Conservation (phyloP, 2,329 filamentous ascomycete species). For the Cyphellophora europaea region DNA sequence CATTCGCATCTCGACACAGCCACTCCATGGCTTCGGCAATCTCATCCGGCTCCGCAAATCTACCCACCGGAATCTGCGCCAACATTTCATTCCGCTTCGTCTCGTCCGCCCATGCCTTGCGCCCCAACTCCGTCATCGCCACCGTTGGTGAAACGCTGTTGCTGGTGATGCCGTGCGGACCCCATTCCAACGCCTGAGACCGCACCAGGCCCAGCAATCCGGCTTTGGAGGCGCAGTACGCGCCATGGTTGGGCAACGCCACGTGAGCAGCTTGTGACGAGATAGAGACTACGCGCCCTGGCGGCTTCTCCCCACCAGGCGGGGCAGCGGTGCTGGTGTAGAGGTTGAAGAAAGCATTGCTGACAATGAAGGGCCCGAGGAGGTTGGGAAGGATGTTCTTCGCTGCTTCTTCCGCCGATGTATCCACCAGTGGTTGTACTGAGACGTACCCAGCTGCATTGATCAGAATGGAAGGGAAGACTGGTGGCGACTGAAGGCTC, state of each 20-base stretch:
- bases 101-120: constrained; percentile 32
- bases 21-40: constrained; percentile 30
- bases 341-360: constrained; percentile 35
- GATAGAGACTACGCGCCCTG: constrained; percentile 37
- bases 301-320: constrained; percentile 17
- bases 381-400: constrained; percentile 37
- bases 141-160: constrained; percentile 39
- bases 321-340: constrained; percentile 20
- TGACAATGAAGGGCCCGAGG: constrained; percentile 35
- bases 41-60: constrained; percentile 30
- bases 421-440: constrained; percentile 33
- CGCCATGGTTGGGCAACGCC: constrained; percentile 35
- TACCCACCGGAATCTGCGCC: constrained; percentile 28
- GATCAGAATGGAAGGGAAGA: constrained; percentile 30
- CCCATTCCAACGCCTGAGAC: constrained; percentile 40
- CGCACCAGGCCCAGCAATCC: constrained; percentile 34
- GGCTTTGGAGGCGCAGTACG: constrained; percentile 41
- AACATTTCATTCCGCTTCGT: constrained; percentile 27
- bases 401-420: constrained; percentile 32
- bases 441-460: constrained; percentile 38
- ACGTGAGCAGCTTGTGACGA: constrained; percentile 39
- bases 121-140: constrained; percentile 37
- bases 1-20: constrained; percentile 31
- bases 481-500: constrained; percentile 1
- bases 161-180: constrained; percentile 33